A percentile compares a stretch with the other conserved stretches of the same genome.
These are phyloP conservation scores for Ceratorhiza oryzae-sativae DNA, from an alignment of 1,284 basidiomycete genomes.

Conservation along the genomic window DNA sequence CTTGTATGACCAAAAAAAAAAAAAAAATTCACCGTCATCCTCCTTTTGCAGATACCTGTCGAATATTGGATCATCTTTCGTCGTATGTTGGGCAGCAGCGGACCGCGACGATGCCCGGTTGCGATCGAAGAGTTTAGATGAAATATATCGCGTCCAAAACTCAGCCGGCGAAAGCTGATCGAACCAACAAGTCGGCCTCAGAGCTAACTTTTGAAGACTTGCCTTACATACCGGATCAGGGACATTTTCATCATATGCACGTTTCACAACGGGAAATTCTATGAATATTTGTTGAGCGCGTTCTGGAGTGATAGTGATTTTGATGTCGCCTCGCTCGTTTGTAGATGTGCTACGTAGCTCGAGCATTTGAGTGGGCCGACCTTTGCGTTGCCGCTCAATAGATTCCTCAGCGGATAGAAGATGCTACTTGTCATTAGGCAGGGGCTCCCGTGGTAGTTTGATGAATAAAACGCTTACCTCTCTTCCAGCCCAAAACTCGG, in stretches of 20 bases:
- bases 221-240: slow-evolving; percentile 69
- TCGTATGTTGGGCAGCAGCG: slow-evolving; percentile 80
- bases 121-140: slow-evolving; percentile 92
- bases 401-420: slow-evolving; percentile 74
- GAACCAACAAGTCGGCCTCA: slow-evolving; percentile 36
- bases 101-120: slow-evolving; percentile 93
- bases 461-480: slow-evolving; percentile 62
- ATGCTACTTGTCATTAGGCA: slow-evolving; percentile 56
- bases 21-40: slow-evolving; percentile 91
- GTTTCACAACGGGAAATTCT: slow-evolving; percentile 93
- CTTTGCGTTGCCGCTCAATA: slow-evolving; percentile 76
- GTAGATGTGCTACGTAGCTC: slow-evolving; percentile 49
- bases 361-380: slow-evolving; percentile 69
- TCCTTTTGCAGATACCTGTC: slow-evolving; percentile 95
- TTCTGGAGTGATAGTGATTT: slow-evolving; percentile 91
- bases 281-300: slow-evolving; percentile 96
- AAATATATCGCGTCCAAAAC: slow-evolving; percentile 98
- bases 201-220: slow-evolving; percentile 11
- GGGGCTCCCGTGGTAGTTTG: too few species aligned
- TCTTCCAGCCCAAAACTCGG: slow-evolving; percentile 94
- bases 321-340: slow-evolving; percentile 79
- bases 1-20: too few species aligned
- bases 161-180: slow-evolving; percentile 81
- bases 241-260: slow-evolving; percentile 92
- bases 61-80: slow-evolving; percentile 92